Base-by-base conservation (phyloP, 1,284 basidiomycete genomes). In the Sanghuangporus baumii region DNA sequence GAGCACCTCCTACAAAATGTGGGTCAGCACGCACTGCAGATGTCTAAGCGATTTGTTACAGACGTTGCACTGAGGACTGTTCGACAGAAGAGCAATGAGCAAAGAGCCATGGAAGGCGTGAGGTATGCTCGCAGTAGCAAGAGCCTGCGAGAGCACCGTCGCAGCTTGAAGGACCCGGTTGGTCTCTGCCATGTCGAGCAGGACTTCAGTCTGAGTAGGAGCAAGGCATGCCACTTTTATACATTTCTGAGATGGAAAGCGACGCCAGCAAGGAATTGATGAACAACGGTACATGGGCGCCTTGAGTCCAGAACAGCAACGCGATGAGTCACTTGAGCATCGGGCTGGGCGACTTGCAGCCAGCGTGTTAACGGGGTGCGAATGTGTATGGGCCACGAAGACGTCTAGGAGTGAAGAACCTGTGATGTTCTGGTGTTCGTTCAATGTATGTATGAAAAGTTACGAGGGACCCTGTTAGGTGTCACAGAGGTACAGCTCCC, bases 91-190 rank as follows among this genome's bases (percentile, higher is more conserved):
- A 36, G 87, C 82, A 34, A 82, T 81, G 64, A 87, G 74, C 55
- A 88, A 73, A 67, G 78, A 84, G 20, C 87, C 87, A 69, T 89
- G 77, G 74, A 89, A 88, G 23, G 86, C 87, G 70, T 90, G 87
- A 16, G 84, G 81, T 40, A 88, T 80, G 59, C 74, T 75, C 46
- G 73, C 72, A 58, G 77, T 77, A 61, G 73, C 74, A 64, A 89
- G 79, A 61, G 81, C 71, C 63, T 73, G 73, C 57, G 86, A 87
- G 71, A 89, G 83, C 66, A 82, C 80, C 51, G 75, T 72, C 55
- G 86, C 86, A 57, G 86, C 85, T 74, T 87, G 81, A 69, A 88
- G 72, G 68, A 88, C 78, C 72, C 87, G 79, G 71, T 77, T 75
- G 69, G 83, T 86, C 71, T 88, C 85, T 69, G 83, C 79, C 84